These are phyloP conservation scores for Nicotiana knightiana DNA, from an alignment of 257 asterid species.

Conservation along the genomic window DNA sequence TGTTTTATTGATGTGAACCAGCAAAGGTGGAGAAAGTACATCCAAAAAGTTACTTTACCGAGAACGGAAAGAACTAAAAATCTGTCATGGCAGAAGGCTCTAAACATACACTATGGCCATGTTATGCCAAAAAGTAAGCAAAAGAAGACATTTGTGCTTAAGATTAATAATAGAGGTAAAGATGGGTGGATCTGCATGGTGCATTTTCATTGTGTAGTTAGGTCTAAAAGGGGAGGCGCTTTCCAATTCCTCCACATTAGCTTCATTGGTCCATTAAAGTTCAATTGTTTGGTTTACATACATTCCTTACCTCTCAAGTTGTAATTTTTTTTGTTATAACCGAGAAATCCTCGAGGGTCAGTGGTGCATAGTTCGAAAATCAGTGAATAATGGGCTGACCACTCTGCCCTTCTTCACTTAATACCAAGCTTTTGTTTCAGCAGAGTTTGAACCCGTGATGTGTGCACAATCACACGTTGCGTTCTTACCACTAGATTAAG, in stretches of 20 bases:
- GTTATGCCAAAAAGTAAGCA: not conserved
- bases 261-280: not conserved
- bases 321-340: not conserved
- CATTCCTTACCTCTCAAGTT: not conserved
- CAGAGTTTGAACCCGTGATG: not conserved
- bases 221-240: not conserved
- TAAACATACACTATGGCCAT: not conserved
- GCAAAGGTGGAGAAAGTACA: not conserved
- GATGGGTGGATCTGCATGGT: not conserved
- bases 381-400: not conserved
- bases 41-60: not conserved
- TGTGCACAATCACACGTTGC: not conserved
- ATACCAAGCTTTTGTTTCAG: not conserved
- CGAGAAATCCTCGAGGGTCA: not conserved
- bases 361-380: not conserved
- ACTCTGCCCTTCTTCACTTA: not conserved
- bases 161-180: not conserved
- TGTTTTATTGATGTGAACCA: not conserved
- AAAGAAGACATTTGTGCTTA: not conserved
- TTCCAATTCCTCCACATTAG: conserved; percentile 3
- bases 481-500: not conserved
- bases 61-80: not conserved
- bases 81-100: not conserved
- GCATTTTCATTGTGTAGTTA: not conserved
- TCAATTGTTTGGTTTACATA: not conserved